Evolutionary conservation across 2,329 filamentous ascomycete species (phyloP), one percentile per base, ranked within the genome.

Genomic region (Macrophomina phaseolina): DNA sequence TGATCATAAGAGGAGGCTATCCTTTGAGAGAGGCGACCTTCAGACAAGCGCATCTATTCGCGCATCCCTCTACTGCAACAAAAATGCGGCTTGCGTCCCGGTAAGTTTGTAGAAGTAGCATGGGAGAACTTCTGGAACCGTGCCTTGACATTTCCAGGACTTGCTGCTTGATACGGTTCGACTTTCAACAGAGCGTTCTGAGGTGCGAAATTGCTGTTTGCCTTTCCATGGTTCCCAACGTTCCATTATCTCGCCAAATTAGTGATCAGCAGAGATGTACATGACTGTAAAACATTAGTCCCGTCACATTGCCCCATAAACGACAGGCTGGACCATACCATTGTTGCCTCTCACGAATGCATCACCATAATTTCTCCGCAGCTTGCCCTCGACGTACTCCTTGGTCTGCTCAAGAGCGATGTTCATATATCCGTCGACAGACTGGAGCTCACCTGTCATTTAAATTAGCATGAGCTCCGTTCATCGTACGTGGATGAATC

Each of bases 381-480:
- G 88, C 70, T 89, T 87, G 49, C 94, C 94, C 75, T 97, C 91
- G 72, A 97, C 91, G 73, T 90, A 93, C 81, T 99, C 95, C 71
- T 92, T 90, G 23, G 93, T 97, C 82, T 97, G 95, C 80, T 99
- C 95, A 36, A 99, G 87, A 12, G 95, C 94, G 78, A 99, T 97
- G 82, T 99, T 99, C 95, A 99, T 99, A 82, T 98, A 99, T 63
- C 95, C 95, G 79, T 99, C 95, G 60, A 99, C 94, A 0, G 94
- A 97, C 78, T 98, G 94, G 45, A 98, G 86, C 78, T 97, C 93
- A 72, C 95, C 94, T 97, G 69, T 34, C 16, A 36, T 11, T n/a
- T 18, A 7, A 1, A 40, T 72, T 36, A 45, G 16, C 36, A 14
- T 23, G 9, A 30, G 34, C 49, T 40, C 40, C 8, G 42, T 14